Evolutionary conservation across 352 stramenopile genomes (phyloP), one percentile per base, ranked within the genome.

Genomic region (Globisporangium carolinianum): DNA sequence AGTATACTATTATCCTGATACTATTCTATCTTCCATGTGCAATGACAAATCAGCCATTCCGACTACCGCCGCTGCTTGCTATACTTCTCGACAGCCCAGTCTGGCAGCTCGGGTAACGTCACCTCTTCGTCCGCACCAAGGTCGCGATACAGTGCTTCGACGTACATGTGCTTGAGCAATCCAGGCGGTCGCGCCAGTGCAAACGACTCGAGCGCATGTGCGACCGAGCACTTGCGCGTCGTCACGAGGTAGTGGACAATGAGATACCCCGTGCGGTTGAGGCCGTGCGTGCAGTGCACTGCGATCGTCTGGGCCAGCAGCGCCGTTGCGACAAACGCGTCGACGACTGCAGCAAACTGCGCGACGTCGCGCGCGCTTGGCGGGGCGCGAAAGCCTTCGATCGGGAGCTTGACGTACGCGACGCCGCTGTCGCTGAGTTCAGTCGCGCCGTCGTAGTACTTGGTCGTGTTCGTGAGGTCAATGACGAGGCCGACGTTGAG

Each of bases 91-190:
- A 57, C 58, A 4, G 83, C 83, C 83, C 83, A 94, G 1, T 54
- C 58, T 0, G 83, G 83, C 6, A 94, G 61, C 51, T 69, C 61
- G 8, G 83, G 83, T 35, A 91, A 53, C 51, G 68, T 53, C 9
- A 87, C 60, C 15, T 63, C 50, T 47, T 81, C 77, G 2, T 55
- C 57, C 6, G 57, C 63, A 0, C 74, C 81, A 32, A 86, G 71
- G n/a, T 58, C 55, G 42, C 66, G 71, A 57, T 86, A 89, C 45
- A 94, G 71, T 15, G 86, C 79, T 59, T 90, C 67, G 12, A 94
- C 69, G 63, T 91, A 94, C 74, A 88, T 84, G 64, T 89, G 77
- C 62, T 91, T 91, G 66, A 94, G 89, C 11, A 94, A 58, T 52
- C 83, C 83, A 6, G 83, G 83, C 36, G 79, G 79, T 41, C 83